Conservation (phyloP, 306 rosid species). For the Parietaria judaica region DNA sequence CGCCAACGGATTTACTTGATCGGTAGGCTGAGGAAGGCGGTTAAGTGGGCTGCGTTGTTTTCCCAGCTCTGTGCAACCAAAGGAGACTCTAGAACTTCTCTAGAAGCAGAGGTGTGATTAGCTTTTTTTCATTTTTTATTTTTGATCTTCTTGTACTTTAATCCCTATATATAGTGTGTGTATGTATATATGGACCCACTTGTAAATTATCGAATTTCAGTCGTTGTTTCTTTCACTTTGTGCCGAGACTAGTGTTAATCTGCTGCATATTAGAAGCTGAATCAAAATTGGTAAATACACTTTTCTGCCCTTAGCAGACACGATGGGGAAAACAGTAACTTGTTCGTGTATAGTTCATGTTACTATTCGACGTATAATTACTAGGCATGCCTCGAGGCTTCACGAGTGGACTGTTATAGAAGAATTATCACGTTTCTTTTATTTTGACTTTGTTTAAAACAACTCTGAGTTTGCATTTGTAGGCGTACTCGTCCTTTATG, state of each 20-base stretch:
- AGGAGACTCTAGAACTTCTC: constrained; percentile 93
- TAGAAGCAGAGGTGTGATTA: constrained; percentile 83
- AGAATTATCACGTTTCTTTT: too few relatives aligned
- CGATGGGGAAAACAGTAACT: not conserved
- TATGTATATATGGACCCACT: too few relatives aligned
- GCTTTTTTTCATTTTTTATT: too few relatives aligned
- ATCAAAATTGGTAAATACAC: too few relatives aligned
- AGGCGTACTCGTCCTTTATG: constrained; percentile 98
- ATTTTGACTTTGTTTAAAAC: not conserved
- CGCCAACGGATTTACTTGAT: constrained; percentile 80
- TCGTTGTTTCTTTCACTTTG: not conserved
- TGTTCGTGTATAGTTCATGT: not conserved
- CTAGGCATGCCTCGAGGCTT: not conserved
- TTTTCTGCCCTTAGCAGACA: too few relatives aligned
- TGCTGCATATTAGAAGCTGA: too few relatives aligned
- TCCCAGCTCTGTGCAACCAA: constrained; percentile 78
- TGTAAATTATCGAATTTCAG: not conserved
- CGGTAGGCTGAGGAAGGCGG: constrained; percentile 97
- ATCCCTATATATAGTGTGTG: too few relatives aligned
- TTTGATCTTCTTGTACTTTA: not conserved
- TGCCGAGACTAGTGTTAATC: not conserved
- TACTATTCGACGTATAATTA: not conserved
- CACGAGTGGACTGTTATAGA: not conserved
- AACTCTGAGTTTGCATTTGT: constrained; percentile 10
- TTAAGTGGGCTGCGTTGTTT: constrained; percentile 84